These are phyloP conservation scores for Phytophthora pinifolia DNA, from an alignment of 352 stramenopile species.

Conservation along the genomic window DNA sequence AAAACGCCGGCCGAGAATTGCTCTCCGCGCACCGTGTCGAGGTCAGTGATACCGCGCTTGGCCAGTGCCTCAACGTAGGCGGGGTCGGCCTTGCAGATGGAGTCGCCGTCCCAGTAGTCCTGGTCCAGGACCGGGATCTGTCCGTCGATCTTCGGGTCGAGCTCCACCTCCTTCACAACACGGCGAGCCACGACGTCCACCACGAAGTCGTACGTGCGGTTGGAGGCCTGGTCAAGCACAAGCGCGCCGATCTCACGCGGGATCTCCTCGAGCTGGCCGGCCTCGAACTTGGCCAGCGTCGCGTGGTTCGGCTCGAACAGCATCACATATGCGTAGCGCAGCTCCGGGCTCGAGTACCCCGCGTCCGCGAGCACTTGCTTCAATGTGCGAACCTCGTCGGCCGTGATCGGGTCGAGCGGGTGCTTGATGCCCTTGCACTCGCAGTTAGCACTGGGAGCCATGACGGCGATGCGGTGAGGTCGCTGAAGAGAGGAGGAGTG, in stretches of 20 bases:
- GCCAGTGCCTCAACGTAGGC: conserved; percentile 41
- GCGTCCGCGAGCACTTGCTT: conserved; percentile 46
- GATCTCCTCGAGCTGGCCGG: conserved; percentile 30
- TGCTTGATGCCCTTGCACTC: conserved; percentile 29
- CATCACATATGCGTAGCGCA: conserved; percentile 58
- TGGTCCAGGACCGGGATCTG: conserved; percentile 50
- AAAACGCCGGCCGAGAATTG: conserved; percentile 53
- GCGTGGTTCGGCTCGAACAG: conserved; percentile 49
- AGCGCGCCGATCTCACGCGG: conserved; percentile 45
- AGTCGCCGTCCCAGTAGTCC: conserved; percentile 45
- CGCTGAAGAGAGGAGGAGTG: conserved; percentile 4
- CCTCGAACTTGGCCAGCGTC: conserved; percentile 41
- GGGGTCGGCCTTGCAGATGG: conserved; percentile 44
- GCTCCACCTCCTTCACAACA: conserved; percentile 34
- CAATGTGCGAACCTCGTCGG: conserved; percentile 40
- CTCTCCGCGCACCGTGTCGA: conserved; percentile 39
- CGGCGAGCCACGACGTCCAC: conserved; percentile 37
- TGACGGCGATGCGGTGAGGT: conserved; percentile 6
- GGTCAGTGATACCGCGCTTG: conserved; percentile 46
- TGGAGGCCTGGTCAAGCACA: conserved; percentile 40
- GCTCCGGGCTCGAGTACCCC: conserved; percentile 32
- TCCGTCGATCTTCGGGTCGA: conserved; percentile 42
- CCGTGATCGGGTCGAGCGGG: conserved; percentile 48
- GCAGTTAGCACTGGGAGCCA: conserved; percentile 28
- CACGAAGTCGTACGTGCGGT: conserved; percentile 37